Conservation (phyloP, 2,329 filamentous ascomycete species). For the Alternaria sp. region DNA sequence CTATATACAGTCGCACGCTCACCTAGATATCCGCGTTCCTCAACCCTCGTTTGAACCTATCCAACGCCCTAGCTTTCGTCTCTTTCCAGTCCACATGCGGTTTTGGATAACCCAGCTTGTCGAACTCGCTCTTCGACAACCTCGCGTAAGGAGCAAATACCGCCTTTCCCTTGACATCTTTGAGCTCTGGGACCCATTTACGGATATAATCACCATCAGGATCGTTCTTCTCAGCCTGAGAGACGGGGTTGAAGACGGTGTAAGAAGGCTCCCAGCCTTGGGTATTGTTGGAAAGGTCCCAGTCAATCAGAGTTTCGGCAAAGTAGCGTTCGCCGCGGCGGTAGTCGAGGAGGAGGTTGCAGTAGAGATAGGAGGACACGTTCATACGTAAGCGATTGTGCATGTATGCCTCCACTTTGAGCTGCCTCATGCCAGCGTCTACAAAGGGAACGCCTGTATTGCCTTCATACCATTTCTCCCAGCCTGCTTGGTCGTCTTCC, state of each 20-base stretch:
- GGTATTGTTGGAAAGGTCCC: constrained; percentile 59
- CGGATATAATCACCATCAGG: constrained; percentile 48
- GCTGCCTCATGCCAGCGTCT: constrained; percentile 31
- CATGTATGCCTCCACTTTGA: constrained; percentile 55
- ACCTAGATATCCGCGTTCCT: constrained; percentile 35
- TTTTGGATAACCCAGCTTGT: constrained; percentile 55
- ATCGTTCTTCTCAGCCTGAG: constrained; percentile 49
- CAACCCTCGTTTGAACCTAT: constrained; percentile 54
- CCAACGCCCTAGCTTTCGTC: constrained; percentile 51
- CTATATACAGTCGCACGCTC: neutral
- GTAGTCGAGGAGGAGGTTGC: constrained; percentile 59
- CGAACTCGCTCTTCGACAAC: constrained; percentile 55
- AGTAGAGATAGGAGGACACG: constrained; percentile 55
- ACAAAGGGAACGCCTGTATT: constrained; percentile 57
- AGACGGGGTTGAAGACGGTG: constrained; percentile 55
- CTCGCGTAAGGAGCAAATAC: constrained; percentile 57
- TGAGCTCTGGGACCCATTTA: constrained; percentile 49
- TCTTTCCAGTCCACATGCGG: constrained; percentile 55
- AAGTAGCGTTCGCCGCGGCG: constrained; percentile 59
- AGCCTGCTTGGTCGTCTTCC: constrained; percentile 59
- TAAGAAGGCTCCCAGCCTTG: constrained; percentile 60
- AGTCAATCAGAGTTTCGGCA: constrained; percentile 57
- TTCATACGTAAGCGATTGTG: constrained; percentile 61
- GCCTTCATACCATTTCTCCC: constrained; percentile 57
- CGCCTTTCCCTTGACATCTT: constrained; percentile 53